Evolutionary conservation across 352 stramenopile genomes (phyloP).

Genomic region (Pythium vanterpoolii): DNA sequence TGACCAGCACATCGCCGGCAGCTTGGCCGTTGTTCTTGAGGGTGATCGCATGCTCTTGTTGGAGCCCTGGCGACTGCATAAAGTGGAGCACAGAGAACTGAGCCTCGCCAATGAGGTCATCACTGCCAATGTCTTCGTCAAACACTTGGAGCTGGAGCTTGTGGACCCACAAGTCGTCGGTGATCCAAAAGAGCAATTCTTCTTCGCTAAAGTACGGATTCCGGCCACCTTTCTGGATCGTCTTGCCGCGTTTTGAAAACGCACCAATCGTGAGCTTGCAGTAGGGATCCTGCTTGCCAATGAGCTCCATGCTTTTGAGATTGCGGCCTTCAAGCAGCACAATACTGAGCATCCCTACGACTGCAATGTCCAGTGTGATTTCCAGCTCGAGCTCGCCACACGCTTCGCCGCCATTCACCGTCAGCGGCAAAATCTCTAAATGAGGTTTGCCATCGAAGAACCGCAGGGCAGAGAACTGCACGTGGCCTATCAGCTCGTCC

Average conservation of each 20-base stretch:
- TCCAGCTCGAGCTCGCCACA: slow-evolving; percentile 66
- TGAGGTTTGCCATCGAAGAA: slow-evolving; percentile 73
- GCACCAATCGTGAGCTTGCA: slow-evolving; percentile 77
- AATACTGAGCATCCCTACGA: slow-evolving; percentile 82
- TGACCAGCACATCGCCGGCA: slow-evolving; percentile 74
- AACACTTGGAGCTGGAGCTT: slow-evolving; percentile 73
- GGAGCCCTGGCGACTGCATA: slow-evolving; percentile 46
- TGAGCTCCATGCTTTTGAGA: slow-evolving; percentile 89
- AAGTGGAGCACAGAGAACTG: slow-evolving; percentile 73
- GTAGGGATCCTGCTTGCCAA: slow-evolving; percentile 90
- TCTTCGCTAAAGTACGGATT: slow-evolving; percentile 92
- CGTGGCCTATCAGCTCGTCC: slow-evolving; percentile 79
- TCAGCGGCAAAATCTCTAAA: slow-evolving; percentile 58
- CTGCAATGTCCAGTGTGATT: slow-evolving; percentile 71
- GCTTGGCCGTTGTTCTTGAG: slow-evolving; percentile 58
- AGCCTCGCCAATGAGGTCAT: slow-evolving; percentile 86
- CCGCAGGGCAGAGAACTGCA: slow-evolving; percentile 64
- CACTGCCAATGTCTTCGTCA: slow-evolving; percentile 88
- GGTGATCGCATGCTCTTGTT: slow-evolving; percentile 55
- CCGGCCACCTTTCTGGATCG: slow-evolving; percentile 68
- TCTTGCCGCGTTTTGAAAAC: slow-evolving; percentile 74
- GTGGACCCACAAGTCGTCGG: slow-evolving; percentile 86
- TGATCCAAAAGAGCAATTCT: slow-evolving; percentile 90
- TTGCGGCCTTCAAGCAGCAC: slow-evolving; percentile 86
- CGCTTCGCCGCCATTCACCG: slow-evolving; percentile 28